Evolutionary conservation across 306 rosid genomes (phyloP), one percentile per base, ranked within the genome.

Genomic region (Malus sieversii): DNA sequence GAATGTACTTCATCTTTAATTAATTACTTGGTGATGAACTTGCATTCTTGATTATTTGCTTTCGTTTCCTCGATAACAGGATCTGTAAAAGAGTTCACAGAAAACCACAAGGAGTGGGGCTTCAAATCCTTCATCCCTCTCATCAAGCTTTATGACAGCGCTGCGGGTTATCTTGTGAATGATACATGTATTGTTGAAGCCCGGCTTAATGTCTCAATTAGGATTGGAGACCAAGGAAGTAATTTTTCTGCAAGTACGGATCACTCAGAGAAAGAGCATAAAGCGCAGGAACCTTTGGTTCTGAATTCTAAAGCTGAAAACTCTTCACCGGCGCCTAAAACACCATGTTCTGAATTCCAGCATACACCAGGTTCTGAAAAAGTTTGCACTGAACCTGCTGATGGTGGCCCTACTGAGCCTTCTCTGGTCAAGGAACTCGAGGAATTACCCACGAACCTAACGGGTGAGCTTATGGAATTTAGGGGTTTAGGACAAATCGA

Each of bases 161-260:
- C 14, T 53, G 64, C 51, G 4, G 75, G 75, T 58, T 72, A 55
- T 72, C 51, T 72, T n/a, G 75, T 72, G 45, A 55, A 52, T 35
- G 75, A 52, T 72, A 6, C 7, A 22, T 72, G 75, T 27, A 55
- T 72, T 55, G 4, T 72, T 48, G 22, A 72, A 72, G 66, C 66
- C 51, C 23, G n/a, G 64, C 48, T 55, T 20, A 35, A 25, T 4
- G 59, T 45, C 19, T 29, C 71, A n/a, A 40, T 42, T 1, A 46
- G 4, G 52, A 46, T 4, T 46, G 52, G 52, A 16, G 55, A 45
- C 33, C 58, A 69, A 23, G 42, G 59, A 69, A 46, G 12, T 55
- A 18, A 55, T 27, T 1, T 9, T 46, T 15, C 14, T 46, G 52
- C 18, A 46, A 13, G 52, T 46, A 8, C 5, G 73, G 59, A 45